A percentile compares a stretch with the other conserved stretches of the same genome.
Evolutionary conservation across 495 filamentous ascomycete species (phyloP).

Genomic region (Hypomontagnella monticulosa): DNA sequence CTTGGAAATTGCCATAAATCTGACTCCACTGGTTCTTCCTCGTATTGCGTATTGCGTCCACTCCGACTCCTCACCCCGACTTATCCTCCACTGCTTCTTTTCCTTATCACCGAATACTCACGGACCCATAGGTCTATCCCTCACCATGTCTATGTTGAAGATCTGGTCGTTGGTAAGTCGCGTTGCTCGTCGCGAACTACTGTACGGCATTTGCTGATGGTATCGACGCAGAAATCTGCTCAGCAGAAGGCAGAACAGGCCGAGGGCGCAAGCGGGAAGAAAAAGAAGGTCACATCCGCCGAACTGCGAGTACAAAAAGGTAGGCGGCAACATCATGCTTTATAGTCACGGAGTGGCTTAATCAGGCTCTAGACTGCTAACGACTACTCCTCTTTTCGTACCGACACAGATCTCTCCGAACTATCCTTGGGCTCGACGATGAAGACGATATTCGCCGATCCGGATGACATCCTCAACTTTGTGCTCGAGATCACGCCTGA

Average conservation of each 20-base stretch:
- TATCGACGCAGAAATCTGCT: conserved; percentile 79
- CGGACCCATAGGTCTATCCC: neutral
- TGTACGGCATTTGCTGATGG: conserved; percentile 8
- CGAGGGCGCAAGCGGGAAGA: conserved; percentile 78
- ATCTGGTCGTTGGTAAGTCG: conserved; percentile 96
- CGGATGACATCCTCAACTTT: conserved; percentile 97
- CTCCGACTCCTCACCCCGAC: no score
- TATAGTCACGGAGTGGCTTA: neutral
- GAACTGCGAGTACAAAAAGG: conserved; percentile 97
- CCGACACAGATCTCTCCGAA: conserved; percentile 81
- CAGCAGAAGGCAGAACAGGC: conserved; percentile 92
- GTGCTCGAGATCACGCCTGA: conserved; percentile 92
- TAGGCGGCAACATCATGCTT: conserved; percentile 47
- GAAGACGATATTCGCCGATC: conserved; percentile 91
- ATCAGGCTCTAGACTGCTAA: neutral
- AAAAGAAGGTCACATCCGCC: conserved; percentile 97
- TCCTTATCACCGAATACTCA: neutral
- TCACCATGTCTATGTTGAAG: conserved; percentile 79
- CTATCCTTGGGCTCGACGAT: conserved; percentile 89
- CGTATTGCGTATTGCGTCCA: neutral
- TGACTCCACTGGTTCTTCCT: neutral
- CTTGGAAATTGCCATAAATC: neutral
- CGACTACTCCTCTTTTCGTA: neutral
- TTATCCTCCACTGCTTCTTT: neutral
- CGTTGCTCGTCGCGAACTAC: neutral